These are phyloP conservation scores for Saussurea involucrata DNA, from an alignment of 129 eudicot species.

Conservation along the genomic window DNA sequence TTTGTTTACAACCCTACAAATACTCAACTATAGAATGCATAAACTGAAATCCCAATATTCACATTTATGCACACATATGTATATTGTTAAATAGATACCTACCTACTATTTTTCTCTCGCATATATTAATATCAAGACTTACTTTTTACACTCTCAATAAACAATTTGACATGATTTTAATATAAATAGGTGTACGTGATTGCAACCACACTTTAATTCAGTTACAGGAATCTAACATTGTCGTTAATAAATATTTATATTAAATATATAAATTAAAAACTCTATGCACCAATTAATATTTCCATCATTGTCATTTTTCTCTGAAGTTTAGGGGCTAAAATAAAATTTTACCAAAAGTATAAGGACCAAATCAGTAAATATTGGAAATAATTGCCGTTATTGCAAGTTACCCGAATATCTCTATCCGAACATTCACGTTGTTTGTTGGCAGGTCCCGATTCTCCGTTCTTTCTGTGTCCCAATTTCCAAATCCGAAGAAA, in stretches of 20 bases:
- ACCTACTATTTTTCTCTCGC: no score
- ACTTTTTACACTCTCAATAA: no score
- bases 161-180: no score
- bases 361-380: not conserved
- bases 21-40: no score
- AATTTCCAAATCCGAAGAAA: slow-evolving; percentile 20
- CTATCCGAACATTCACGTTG: slow-evolving; percentile 1
- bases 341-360: not conserved
- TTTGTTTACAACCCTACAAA: no score
- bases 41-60: no score
- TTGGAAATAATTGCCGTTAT: slow-evolving; percentile 13
- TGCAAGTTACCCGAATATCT: slow-evolving; percentile 12
- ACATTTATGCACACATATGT: no score
- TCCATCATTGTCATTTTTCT: not conserved
- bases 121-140: no score
- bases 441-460: slow-evolving; percentile 11
- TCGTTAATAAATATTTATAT: not conserved
- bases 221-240: no score
- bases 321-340: not conserved
- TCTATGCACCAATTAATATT: not conserved
- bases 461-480: slow-evolving; percentile 12
- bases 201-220: no score
- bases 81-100: no score
- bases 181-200: no score
- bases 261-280: not conserved